Percentiles rank a stretch among this genome's conserved stretches.
Conservation (phyloP, 108 stramenopile genomes). For the Pseudonitzschia delicatissima region DNA sequence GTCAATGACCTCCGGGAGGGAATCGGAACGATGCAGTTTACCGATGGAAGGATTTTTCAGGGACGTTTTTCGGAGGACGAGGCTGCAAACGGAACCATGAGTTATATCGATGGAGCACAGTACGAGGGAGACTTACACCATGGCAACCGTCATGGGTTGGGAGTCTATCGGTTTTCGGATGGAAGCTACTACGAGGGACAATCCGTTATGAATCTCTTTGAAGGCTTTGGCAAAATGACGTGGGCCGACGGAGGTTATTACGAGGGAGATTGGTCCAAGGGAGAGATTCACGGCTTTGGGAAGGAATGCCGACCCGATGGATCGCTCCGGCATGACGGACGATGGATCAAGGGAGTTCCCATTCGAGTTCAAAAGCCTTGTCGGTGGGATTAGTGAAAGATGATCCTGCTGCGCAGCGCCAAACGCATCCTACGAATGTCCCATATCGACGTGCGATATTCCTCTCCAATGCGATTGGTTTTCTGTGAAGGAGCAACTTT, state of each 20-base stretch:
- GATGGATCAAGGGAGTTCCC: too few relatives aligned
- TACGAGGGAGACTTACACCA: constrained; percentile 37
- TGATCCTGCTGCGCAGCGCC: too few relatives aligned
- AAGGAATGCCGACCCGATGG: too few relatives aligned
- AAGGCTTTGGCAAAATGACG: constrained; percentile 45
- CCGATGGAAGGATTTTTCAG: constrained; percentile 32
- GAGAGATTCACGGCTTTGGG: constrained; percentile 53
- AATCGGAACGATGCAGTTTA: constrained; percentile 22
- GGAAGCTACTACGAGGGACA: constrained; percentile 29
- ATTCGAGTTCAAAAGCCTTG: too few relatives aligned
- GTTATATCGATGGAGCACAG: constrained; percentile 29
- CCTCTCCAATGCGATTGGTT: too few relatives aligned
- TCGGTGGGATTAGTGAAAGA: too few relatives aligned
- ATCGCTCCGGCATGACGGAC: too few relatives aligned
- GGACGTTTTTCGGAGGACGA: constrained; percentile 24
- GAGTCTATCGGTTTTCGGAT: constrained; percentile 32
- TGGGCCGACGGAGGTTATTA: constrained; percentile 53
- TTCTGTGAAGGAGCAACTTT: too few relatives aligned
- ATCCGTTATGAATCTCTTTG: constrained; percentile 21
- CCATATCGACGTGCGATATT: too few relatives aligned
- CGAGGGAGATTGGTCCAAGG: constrained; percentile 45
- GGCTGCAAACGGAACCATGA: constrained; percentile 19
- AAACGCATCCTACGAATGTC: too few relatives aligned
- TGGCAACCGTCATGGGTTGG: constrained; percentile 38
- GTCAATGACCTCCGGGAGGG: constrained; percentile 28